Percentiles rank a stretch among this genome's conserved stretches.
Conservation (phyloP, 805 yeast species). For the Blastobotrys mokoenaii region DNA sequence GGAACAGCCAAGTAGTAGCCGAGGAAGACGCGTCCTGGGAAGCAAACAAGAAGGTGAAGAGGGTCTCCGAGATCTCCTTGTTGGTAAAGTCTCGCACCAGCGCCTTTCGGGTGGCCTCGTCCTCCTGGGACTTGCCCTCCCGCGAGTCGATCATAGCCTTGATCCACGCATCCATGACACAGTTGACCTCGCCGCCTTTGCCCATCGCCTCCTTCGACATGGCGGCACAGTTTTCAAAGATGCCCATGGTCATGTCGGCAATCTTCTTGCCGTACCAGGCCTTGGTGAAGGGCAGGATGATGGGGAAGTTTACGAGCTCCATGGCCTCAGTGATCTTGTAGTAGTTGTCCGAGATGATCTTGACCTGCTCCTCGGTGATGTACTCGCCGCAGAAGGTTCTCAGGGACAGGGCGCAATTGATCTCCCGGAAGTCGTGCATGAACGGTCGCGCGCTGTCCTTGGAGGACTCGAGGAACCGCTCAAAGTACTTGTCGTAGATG, state of each 20-base stretch:
- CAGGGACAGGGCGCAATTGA: conserved; percentile 88
- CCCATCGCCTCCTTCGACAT: conserved; percentile 76
- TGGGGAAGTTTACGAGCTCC: conserved; percentile 96
- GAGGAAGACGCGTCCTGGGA: conserved; percentile 98
- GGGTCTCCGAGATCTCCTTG: conserved; percentile 90
- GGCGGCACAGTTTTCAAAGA: conserved; percentile 82
- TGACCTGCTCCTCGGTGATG: conserved; percentile 85
- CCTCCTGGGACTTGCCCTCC: conserved; percentile 31
- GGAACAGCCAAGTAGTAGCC: conserved; percentile 97
- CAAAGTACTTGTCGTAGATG: conserved; percentile 75
- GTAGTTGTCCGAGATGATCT: conserved; percentile 84
- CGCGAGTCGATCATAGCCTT: conserved; percentile 70
- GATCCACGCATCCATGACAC: conserved; percentile 96
- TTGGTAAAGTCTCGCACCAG: conserved; percentile 76
- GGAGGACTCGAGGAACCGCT: conserved; percentile 49
- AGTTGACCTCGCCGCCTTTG: conserved; percentile 66
- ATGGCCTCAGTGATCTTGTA: conserved; percentile 89
- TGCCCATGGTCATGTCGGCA: conserved; percentile 89
- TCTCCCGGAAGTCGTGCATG: conserved; percentile 92
- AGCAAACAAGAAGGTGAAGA: conserved; percentile 94
- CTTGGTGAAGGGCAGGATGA: conserved; percentile 90
- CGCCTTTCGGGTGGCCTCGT: conserved; percentile 45
- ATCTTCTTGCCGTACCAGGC: conserved; percentile 95
- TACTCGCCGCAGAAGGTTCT: conserved; percentile 94
- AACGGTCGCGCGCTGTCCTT: conserved; percentile 58